Conservation (phyloP, 495 filamentous ascomycete genomes). For the Daldinia bambusicola region DNA sequence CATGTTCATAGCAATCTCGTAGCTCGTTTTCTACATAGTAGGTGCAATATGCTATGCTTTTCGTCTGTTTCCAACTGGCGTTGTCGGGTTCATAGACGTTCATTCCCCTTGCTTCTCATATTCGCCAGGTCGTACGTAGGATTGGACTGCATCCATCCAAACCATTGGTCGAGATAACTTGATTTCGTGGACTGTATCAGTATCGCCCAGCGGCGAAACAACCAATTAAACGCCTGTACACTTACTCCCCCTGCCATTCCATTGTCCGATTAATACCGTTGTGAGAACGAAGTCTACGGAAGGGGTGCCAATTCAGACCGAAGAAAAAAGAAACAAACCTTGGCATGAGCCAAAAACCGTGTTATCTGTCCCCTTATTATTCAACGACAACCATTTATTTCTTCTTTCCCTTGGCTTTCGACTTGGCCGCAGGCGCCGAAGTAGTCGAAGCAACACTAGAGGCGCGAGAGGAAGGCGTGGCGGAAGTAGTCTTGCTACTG, state of each 20-base stretch:
- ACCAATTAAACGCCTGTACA: slow-evolving; percentile 3
- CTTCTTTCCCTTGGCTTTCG: slow-evolving; percentile 66
- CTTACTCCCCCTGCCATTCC: slow-evolving; percentile 17
- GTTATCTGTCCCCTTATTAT: neutral
- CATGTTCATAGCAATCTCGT: neutral
- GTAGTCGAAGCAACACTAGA: slow-evolving; percentile 62
- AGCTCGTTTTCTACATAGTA: neutral
- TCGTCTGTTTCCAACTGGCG: neutral
- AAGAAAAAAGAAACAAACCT: neutral
- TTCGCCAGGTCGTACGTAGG: neutral
- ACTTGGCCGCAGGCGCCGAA: slow-evolving; percentile 56
- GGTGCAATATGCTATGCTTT: neutral
- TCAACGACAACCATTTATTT: slow-evolving; percentile 47
- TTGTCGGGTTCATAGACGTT: neutral
- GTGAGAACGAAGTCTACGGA: slow-evolving; percentile 1
- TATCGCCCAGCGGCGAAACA: neutral
- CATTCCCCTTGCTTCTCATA: neutral
- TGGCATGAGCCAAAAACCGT: neutral
- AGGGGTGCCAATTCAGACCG: neutral
- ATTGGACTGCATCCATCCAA: neutral
- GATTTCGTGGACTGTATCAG: neutral
- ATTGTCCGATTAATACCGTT: slow-evolving; percentile 1
- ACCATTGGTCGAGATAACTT: neutral
- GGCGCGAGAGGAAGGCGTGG: slow-evolving; percentile 63
- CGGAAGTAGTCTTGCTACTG: slow-evolving; percentile 65